Evolutionary conservation across 768 basidiomycete genomes (phyloP).

Genomic region (Daedaleopsis sinensis): DNA sequence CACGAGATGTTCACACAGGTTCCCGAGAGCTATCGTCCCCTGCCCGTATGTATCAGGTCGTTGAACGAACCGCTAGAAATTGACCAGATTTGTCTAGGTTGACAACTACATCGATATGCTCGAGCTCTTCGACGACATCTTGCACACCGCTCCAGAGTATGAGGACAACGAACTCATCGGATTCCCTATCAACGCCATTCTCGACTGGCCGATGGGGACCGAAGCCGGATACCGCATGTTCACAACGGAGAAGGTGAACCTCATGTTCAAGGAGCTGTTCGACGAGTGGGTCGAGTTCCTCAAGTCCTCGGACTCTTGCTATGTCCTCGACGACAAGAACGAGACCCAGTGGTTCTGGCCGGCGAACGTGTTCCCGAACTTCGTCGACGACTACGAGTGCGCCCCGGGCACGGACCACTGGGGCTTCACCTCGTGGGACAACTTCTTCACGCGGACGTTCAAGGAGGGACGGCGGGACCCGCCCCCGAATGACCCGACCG

Average conservation of each 20-base stretch:
- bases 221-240: conserved; percentile 37
- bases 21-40: not conserved
- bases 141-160: conserved; percentile 46
- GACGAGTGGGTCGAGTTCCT: conserved; percentile 54
- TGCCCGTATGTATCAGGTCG: too few species aligned
- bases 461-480: conserved; percentile 12
- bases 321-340: conserved; percentile 40
- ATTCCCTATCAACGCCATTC: conserved; percentile 49
- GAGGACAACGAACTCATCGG: conserved; percentile 44
- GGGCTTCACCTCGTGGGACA: conserved; percentile 34
- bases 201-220: conserved; percentile 49
- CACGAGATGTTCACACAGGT: not conserved
- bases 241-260: conserved; percentile 48
- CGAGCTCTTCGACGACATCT: conserved; percentile 44
- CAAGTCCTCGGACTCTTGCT: conserved; percentile 42
- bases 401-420: conserved; percentile 29
- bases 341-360: conserved; percentile 51
- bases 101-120: conserved; percentile 46
- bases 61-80: too few species aligned
- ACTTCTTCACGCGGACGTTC: conserved; percentile 40
- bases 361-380: conserved; percentile 20
- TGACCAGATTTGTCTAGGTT: conserved; percentile 29
- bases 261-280: conserved; percentile 49
- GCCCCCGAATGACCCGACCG: not conserved
- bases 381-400: conserved; percentile 19